Base-by-base conservation (phyloP, 164 flowering plant species). In the Nelumbo lutea region DNA sequence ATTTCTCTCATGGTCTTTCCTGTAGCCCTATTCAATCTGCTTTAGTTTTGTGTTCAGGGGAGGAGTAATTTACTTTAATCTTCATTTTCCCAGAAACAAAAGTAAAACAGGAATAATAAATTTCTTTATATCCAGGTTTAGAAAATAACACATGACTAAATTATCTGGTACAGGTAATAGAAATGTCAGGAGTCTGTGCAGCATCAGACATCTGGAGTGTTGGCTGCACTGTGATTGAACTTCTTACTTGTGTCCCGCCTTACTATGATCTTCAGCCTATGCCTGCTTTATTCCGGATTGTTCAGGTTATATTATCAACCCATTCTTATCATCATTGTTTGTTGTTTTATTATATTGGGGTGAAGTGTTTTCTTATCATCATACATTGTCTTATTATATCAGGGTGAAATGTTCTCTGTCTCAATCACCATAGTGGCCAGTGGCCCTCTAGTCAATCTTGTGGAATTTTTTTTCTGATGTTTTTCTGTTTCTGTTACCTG, bases 171-270 rank as follows among this genome's bases (percentile, higher is more conserved):
- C 87, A 96, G 99, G 99, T 96, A 65, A 96, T 96, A 80, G 98
- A 96, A 77, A 91, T 96, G 99, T 91, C 98, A 0, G 99, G 99
- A 61, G 99, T 96, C 66, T 93, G 98, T 82, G 98, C 99, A 71
- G 98, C 98, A 69, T 96, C 99, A 60, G 99, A 96, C 76, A 90
- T 96, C 62, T 96, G 99, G 99, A 96, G 99, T 80, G 98, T 96
- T 72, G 99, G 99, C 41, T 96, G 99, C 79, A 96, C 99, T 46
- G 99, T 93, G 64, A 96, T 96, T 72, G 99, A 96, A 79, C 97
- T 96, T 78, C 90, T 96, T 42, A 96, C 99, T 0, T 91, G 98
- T 77, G 88, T 91, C n/a, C 99, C 99, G 65, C 99, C 99, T 15
- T 96, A 96, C 75, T 96, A 86, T 81, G 99, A 96, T 79, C 88